A percentile compares a stretch with the other conserved stretches of the same genome.
Evolutionary conservation across 768 basidiomycete species (phyloP).

Genomic region (Paxillus ammoniavirescens): DNA sequence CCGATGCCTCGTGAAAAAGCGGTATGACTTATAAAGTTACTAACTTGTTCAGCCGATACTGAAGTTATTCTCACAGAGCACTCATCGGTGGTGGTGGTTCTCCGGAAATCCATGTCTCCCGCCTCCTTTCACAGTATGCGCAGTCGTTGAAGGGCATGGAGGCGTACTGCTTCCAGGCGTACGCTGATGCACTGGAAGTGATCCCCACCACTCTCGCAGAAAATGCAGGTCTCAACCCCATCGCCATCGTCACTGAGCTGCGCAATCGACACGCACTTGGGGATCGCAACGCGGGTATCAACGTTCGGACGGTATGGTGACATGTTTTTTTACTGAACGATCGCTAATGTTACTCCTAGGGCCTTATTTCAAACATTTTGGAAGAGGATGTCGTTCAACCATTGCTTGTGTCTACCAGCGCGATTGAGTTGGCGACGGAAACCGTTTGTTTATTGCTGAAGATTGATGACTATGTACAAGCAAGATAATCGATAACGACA

Average conservation of each 20-base stretch:
- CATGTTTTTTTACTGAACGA: neutral
- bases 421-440: constrained; percentile 93
- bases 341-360: constrained; percentile 44
- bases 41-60: neutral
- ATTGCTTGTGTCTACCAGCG: constrained; percentile 90
- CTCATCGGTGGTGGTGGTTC: constrained; percentile 96
- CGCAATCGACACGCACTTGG: constrained; percentile 96
- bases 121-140: constrained; percentile 84
- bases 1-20: constrained; percentile 95
- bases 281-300: constrained; percentile 94
- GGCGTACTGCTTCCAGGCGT: constrained; percentile 98
- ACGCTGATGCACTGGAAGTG: constrained; percentile 95
- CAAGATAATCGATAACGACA: constrained; percentile 44
- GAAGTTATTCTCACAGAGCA: constrained; percentile 48
- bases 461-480: constrained; percentile 92
- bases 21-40: constrained; percentile 47
- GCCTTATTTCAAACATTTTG: constrained; percentile 93
- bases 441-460: constrained; percentile 95
- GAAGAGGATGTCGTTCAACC: constrained; percentile 99
- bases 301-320: constrained; percentile 84
- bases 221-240: constrained; percentile 97
- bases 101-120: constrained; percentile 96
- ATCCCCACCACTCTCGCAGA: constrained; percentile 98
- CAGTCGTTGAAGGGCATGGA: constrained; percentile 97
- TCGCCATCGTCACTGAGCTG: constrained; percentile 96